Evolutionary conservation across 192 early-diverging fungal species (phyloP).

Genomic region (Podila horticola): DNA sequence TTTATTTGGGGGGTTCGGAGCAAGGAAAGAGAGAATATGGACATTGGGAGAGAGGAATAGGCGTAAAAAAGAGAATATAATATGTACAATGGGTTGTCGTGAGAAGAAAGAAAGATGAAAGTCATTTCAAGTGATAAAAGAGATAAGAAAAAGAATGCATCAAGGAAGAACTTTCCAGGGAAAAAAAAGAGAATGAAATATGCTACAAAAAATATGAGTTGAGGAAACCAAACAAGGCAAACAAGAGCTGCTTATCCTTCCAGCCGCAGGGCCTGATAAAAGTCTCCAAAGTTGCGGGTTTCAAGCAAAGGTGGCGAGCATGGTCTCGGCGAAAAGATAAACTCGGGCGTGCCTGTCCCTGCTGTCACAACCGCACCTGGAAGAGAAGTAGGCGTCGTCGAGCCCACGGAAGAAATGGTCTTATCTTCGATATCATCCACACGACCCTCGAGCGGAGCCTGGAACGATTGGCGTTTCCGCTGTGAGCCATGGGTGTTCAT

Average conservation of each 20-base stretch:
- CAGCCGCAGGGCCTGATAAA: slow-evolving; percentile 35
- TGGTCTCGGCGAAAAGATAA: slow-evolving; percentile 40
- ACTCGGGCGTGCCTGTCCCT: slow-evolving; percentile 10
- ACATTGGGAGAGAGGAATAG: neutral
- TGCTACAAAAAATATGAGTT: neutral
- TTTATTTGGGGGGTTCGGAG: neutral
- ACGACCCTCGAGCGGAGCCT: no score
- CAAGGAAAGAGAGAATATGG: slow-evolving; percentile 1
- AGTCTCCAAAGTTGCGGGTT: slow-evolving; percentile 26
- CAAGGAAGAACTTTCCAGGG: no score
- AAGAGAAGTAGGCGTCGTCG: neutral
- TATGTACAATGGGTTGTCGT: no score
- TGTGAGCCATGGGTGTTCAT: no score
- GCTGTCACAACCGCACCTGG: neutral
- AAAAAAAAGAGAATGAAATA: neutral
- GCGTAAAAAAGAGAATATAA: no score
- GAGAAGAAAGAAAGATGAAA: neutral
- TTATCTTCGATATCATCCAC: no score
- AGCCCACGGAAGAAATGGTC: neutral
- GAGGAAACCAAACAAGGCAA: neutral
- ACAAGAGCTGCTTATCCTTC: slow-evolving; percentile 5
- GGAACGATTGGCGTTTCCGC: no score
- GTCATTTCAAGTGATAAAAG: neutral
- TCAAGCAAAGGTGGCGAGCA: slow-evolving; percentile 26
- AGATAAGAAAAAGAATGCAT: neutral